Evolutionary conservation across 257 asterid genomes (phyloP).

Genomic region (Rhazya stricta): DNA sequence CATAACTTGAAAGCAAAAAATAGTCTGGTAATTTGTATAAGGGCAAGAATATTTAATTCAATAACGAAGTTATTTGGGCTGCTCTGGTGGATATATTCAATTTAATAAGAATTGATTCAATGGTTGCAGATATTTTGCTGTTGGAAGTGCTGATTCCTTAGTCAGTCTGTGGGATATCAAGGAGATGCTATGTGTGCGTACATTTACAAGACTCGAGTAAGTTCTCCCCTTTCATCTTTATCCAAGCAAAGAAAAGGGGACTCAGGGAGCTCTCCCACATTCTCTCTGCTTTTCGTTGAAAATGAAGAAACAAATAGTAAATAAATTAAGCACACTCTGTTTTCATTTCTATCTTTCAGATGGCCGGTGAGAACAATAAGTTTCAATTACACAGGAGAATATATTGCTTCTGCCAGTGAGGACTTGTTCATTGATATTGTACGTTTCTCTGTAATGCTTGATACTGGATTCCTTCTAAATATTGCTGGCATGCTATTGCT

Average conservation of each 20-base stretch:
- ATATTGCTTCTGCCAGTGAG: conserved; percentile 93
- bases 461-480: background rate
- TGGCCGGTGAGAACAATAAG: conserved; percentile 99
- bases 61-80: background rate
- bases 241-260: background rate
- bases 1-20: background rate
- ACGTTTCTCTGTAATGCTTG: conserved; percentile 28
- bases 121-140: conserved; percentile 71
- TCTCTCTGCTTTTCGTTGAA: background rate
- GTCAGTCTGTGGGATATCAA: conserved; percentile 98
- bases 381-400: conserved; percentile 90
- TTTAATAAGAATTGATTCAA: background rate
- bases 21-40: background rate
- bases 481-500: background rate
- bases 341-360: conserved; percentile 37
- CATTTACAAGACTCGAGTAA: conserved; percentile 92
- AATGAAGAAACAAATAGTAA: background rate
- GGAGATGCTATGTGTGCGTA: conserved; percentile 91
- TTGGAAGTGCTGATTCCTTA: conserved; percentile 96
- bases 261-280: background rate
- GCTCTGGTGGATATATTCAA: conserved; percentile 10
- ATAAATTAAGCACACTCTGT: background rate
- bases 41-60: background rate
- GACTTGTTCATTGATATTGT: conserved; percentile 94
- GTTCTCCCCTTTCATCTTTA: conserved; percentile 26